Evolutionary conservation across 768 basidiomycete species (phyloP).

Genomic region (Suillus occidentalis): DNA sequence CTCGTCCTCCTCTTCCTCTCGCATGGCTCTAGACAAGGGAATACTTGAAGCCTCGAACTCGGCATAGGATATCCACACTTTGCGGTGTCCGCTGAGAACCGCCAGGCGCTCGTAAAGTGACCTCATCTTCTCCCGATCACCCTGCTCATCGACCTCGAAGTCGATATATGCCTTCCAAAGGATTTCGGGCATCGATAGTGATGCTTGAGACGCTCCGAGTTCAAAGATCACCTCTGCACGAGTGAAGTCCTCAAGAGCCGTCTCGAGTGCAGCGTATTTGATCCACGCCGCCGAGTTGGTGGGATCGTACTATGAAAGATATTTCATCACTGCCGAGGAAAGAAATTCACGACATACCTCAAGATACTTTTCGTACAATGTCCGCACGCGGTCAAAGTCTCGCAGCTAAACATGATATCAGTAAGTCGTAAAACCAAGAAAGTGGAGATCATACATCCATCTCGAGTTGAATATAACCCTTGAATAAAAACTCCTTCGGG

Average conservation of each 20-base stretch:
- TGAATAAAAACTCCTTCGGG: conserved; percentile 93
- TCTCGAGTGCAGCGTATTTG: conserved; percentile 90
- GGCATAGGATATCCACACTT: conserved; percentile 96
- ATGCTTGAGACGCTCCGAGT: conserved; percentile 78
- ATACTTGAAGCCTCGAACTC: conserved; percentile 85
- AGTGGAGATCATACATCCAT: conserved; percentile 60
- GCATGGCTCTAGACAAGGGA: conserved; percentile 57
- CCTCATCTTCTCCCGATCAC: conserved; percentile 84
- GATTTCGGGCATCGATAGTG: conserved; percentile 92
- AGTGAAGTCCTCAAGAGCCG: conserved; percentile 79
- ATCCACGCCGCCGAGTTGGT: conserved; percentile 95
- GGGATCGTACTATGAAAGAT: conserved; percentile 65
- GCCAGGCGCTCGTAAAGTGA: conserved; percentile 87
- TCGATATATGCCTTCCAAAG: conserved; percentile 97
- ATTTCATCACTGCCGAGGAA: conserved; percentile 3
- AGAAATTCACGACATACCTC: conserved; percentile 52
- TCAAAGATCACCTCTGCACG: conserved; percentile 95
- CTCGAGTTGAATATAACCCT: conserved; percentile 93
- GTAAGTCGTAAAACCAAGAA: background rate
- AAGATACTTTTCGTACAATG: conserved; percentile 90
- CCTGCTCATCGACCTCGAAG: conserved; percentile 87
- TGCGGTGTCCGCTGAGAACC: conserved; percentile 85
- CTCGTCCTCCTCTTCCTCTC: conserved; percentile 68
- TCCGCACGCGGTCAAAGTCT: conserved; percentile 93
- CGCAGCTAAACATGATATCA: conserved; percentile 56